Evolutionary conservation across 2,329 filamentous ascomycete species (phyloP).

Genomic region (Pseudomassariella vexata): DNA sequence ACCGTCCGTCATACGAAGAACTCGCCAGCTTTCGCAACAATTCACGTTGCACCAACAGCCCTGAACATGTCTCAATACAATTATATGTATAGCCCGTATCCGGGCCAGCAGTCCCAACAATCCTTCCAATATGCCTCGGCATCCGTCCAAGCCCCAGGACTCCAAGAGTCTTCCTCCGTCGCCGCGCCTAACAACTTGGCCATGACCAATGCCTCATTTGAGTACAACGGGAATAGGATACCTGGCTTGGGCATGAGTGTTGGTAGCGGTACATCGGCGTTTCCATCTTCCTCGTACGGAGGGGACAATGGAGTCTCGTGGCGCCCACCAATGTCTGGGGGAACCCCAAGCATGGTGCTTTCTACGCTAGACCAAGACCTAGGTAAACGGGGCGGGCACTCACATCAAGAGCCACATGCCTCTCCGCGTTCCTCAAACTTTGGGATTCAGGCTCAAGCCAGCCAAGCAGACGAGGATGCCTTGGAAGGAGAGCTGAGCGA

Average conservation of each 20-base stretch:
- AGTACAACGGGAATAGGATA: conserved; percentile 31
- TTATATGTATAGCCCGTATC: conserved; percentile 28
- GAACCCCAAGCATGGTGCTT: conserved; percentile 4
- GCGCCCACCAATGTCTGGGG: conserved; percentile 5
- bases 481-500: conserved; percentile 80
- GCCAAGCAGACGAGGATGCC: conserved; percentile 7
- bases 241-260: conserved; percentile 30
- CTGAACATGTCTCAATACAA: conserved; percentile 33
- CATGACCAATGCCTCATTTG: conserved; percentile 27
- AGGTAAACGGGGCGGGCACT: not conserved
- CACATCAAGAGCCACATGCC: not conserved
- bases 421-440: not conserved
- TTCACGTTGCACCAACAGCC: conserved; percentile 2
- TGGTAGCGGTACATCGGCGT: conserved; percentile 5
- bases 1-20: not conserved
- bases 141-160: conserved; percentile 10
- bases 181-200: conserved; percentile 17
- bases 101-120: conserved; percentile 17
- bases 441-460: not conserved
- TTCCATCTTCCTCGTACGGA: conserved; percentile 10
- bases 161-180: conserved; percentile 8
- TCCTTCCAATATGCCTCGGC: conserved; percentile 10
- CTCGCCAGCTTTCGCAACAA: not conserved
- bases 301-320: conserved; percentile 8
- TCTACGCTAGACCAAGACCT: conserved; percentile 1